These are phyloP conservation scores for Wickerhamomyces canadensis DNA, from an alignment of 805 yeast species.

Conservation along the genomic window DNA sequence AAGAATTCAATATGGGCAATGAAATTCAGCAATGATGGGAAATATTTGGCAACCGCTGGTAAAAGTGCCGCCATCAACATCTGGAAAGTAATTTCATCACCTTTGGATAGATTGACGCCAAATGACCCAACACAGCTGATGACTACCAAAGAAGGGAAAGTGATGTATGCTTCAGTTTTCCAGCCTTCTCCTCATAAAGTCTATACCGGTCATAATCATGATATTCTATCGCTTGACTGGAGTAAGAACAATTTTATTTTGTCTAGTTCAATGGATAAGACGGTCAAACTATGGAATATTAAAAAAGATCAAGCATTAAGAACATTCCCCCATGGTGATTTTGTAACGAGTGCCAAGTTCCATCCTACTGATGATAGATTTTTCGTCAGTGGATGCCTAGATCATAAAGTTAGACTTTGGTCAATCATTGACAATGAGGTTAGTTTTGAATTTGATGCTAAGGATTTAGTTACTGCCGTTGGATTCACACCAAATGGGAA, in stretches of 20 bases:
- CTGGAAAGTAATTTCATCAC: conserved; percentile 77
- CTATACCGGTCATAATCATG: conserved; percentile 62
- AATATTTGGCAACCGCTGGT: conserved; percentile 79
- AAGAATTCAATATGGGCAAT: conserved; percentile 60
- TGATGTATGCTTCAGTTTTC: conserved; percentile 69
- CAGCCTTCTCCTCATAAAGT: conserved; percentile 56
- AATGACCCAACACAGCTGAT: conserved; percentile 3
- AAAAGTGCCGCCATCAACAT: conserved; percentile 61
- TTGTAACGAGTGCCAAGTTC: conserved; percentile 74
- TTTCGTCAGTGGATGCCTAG: conserved; percentile 77
- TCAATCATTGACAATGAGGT: conserved; percentile 70
- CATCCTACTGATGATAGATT: conserved; percentile 87
- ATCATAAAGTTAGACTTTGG: conserved; percentile 74
- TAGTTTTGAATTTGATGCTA: conserved; percentile 53
- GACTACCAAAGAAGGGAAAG: conserved; percentile 6
- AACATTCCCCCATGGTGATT: conserved; percentile 68
- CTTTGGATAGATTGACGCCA: conserved; percentile 54
- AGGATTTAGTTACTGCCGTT: conserved; percentile 69
- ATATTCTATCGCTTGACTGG: conserved; percentile 80
- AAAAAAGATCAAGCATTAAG: conserved; percentile 59
- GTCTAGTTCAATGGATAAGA: conserved; percentile 79
- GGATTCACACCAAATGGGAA: conserved; percentile 63
- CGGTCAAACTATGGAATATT: conserved; percentile 82
- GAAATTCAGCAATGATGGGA: conserved; percentile 76
- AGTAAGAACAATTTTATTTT: conserved; percentile 77